A percentile compares a stretch with the other conserved stretches of the same genome.
These are phyloP conservation scores for Quillaja saponaria DNA, from an alignment of 306 rosid genomes.

Conservation along the genomic window DNA sequence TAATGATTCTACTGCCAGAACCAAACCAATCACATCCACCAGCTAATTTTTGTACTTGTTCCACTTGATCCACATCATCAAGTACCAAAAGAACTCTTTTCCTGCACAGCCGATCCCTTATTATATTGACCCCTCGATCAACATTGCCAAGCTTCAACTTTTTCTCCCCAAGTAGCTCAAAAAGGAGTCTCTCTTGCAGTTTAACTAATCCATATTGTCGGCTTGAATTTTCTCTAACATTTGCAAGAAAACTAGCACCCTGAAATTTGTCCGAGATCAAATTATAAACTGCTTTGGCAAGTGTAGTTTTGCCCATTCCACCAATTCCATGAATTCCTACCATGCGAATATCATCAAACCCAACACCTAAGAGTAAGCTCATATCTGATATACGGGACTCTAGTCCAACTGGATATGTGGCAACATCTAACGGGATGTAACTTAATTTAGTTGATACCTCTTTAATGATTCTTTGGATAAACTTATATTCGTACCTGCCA, in stretches of 20 bases:
- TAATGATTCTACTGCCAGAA: conserved; percentile 29
- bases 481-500: conserved; percentile 37
- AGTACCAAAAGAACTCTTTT: conserved; percentile 28
- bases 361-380: conserved; percentile 26
- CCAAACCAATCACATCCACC: conserved; percentile 33
- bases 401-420: conserved; percentile 37
- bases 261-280: too few species aligned
- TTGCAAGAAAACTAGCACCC: conserved; percentile 28
- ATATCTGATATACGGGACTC: conserved; percentile 33
- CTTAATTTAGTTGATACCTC: conserved; percentile 34
- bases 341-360: conserved; percentile 27
- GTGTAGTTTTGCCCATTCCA: too few species aligned
- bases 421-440: conserved; percentile 32
- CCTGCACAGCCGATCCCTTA: conserved; percentile 27
- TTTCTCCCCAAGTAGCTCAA: conserved; percentile 36
- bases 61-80: conserved; percentile 36
- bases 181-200: conserved; percentile 35
- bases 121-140: conserved; percentile 29
- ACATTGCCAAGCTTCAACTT: conserved; percentile 23
- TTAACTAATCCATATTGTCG: conserved; percentile 25
- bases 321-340: too few species aligned
- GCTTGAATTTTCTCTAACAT: conserved; percentile 32
- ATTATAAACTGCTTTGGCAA: too few species aligned
- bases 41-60: conserved; percentile 25
- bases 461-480: conserved; percentile 35